phyloP scores from a whole-genome alignment of 2,329 filamentous ascomycete genomes.

The Fusarium heterosporum region DNA sequence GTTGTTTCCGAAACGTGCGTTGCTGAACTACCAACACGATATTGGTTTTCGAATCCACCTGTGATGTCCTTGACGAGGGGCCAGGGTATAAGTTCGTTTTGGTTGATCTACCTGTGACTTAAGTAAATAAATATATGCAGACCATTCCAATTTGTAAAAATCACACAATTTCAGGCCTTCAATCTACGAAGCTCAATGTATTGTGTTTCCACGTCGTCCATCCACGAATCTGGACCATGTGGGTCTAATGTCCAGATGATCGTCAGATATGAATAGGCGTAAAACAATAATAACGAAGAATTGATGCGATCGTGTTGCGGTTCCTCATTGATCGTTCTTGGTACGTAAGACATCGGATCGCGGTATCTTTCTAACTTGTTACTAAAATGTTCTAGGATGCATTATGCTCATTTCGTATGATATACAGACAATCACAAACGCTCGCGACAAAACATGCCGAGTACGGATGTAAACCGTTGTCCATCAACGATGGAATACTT shows the following conservation, averaged over 20 bases:
- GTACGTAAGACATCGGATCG: too few species aligned
- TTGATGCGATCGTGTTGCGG: neutral
- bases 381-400: too few species aligned
- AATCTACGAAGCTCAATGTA: neutral
- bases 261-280: slow-evolving; percentile 1
- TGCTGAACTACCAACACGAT: neutral
- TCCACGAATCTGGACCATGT: slow-evolving; percentile 4
- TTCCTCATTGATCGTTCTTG: too few species aligned
- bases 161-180: neutral
- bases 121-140: neutral
- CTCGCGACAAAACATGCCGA: neutral
- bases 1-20: neutral
- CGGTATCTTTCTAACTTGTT: too few species aligned
- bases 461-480: neutral
- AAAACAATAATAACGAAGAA: slow-evolving; percentile 2
- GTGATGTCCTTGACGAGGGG: neutral
- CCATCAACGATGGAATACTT: neutral
- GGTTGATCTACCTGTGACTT: neutral
- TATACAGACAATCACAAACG: neutral
- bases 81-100: neutral
- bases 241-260: slow-evolving; percentile 6
- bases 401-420: neutral
- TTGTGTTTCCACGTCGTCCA: neutral
- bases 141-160: neutral
- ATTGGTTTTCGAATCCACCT: neutral